Percentiles rank a stretch among this genome's conserved stretches.
phyloP scores from a whole-genome alignment of 2,329 filamentous ascomycete genomes.

The Ophiosphaerella herpotricha region DNA sequence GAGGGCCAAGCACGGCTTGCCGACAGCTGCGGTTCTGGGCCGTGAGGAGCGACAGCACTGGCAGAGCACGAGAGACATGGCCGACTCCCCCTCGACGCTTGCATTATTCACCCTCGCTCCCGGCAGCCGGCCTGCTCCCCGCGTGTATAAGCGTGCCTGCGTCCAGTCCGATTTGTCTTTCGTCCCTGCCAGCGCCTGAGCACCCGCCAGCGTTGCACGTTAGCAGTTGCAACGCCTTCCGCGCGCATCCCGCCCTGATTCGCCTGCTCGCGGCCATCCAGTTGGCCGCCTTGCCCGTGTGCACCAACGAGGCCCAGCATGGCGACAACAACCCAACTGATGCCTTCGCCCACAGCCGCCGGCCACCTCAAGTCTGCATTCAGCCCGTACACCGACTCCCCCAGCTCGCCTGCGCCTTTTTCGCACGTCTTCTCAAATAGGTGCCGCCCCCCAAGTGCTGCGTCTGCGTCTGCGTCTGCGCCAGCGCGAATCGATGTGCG shows the following conservation, averaged over 20 bases:
- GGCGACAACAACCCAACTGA: conserved; percentile 50
- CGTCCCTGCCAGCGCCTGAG: conserved; percentile 17
- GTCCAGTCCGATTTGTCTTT: conserved; percentile 12
- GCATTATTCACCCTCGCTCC: conserved; percentile 20
- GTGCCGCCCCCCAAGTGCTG: conserved; percentile 40
- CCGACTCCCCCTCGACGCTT: neutral
- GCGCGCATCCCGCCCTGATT: conserved; percentile 29
- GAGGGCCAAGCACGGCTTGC: too few species aligned
- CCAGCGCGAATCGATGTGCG: neutral
- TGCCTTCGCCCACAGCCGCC: conserved; percentile 48
- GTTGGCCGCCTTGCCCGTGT: conserved; percentile 26
- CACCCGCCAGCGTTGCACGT: conserved; percentile 5
- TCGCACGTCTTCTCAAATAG: conserved; percentile 48
- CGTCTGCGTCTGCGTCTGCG: too few species aligned
- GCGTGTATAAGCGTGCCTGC: conserved; percentile 16
- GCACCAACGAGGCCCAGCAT: conserved; percentile 31
- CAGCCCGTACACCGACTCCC: conserved; percentile 58
- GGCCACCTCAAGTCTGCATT: conserved; percentile 51
- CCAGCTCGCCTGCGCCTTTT: conserved; percentile 54
- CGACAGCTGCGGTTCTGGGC: too few species aligned
- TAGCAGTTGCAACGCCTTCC: conserved; percentile 16
- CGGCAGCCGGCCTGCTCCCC: conserved; percentile 29
- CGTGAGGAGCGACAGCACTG: too few species aligned
- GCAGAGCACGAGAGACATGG: too few species aligned
- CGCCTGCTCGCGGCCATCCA: conserved; percentile 11